These are phyloP conservation scores for Solanum piurae DNA, from an alignment of 257 asterid species.

Conservation along the genomic window DNA sequence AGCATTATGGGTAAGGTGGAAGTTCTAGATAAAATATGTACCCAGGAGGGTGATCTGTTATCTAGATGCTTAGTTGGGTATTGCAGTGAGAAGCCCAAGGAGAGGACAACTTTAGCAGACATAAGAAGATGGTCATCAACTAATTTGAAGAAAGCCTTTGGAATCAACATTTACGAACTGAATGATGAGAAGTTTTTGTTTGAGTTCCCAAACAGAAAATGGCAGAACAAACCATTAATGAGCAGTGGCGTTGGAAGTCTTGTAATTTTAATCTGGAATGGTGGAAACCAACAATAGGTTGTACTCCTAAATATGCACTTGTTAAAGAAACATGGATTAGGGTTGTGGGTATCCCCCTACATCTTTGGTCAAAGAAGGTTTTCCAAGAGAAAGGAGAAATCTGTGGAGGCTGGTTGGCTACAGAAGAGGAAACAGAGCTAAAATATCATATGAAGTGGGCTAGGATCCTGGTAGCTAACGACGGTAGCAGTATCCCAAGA, in stretches of 20 bases:
- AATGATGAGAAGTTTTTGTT: no score
- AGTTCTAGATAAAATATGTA: background rate
- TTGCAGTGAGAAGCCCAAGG: background rate
- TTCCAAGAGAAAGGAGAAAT: background rate
- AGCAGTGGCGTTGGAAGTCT: background rate
- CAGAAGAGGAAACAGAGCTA: background rate
- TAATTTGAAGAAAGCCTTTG: no score
- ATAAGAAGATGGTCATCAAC: no score
- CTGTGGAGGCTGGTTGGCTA: background rate
- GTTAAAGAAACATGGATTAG: background rate
- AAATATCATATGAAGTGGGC: background rate
- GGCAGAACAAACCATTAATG: background rate
- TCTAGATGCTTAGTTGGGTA: background rate
- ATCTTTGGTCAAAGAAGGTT: background rate
- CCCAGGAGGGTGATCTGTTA: background rate
- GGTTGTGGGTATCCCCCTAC: background rate
- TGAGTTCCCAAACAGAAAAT: no score
- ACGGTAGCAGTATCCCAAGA: background rate
- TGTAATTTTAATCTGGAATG: background rate
- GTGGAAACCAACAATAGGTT: background rate
- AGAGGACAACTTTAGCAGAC: background rate
- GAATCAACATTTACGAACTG: no score
- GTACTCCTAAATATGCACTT: background rate
- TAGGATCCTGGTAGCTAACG: background rate
- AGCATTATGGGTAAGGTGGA: background rate